These are phyloP conservation scores for Forsythia suspensa DNA, from an alignment of 257 asterid genomes.

Conservation along the genomic window DNA sequence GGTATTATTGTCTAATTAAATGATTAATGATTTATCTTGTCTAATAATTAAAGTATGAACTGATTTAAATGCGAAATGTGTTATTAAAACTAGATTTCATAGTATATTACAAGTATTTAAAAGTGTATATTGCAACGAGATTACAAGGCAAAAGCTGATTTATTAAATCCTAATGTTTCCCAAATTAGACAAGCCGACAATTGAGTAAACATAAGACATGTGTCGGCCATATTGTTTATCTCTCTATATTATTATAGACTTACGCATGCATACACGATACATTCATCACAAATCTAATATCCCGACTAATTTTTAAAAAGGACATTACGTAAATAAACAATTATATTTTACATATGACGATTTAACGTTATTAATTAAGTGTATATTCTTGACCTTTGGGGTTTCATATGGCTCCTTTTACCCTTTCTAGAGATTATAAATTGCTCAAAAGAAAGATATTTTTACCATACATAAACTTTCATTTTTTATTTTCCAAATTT, in stretches of 20 bases:
- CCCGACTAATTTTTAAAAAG: slow-evolving; percentile 2
- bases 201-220: slow-evolving; percentile 20
- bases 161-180: background rate
- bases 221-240: slow-evolving; percentile 24
- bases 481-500: too few relatives aligned
- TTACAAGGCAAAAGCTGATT: too few relatives aligned
- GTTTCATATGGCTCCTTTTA: slow-evolving; percentile 6
- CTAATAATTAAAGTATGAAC: too few relatives aligned
- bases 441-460: background rate
- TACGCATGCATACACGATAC: slow-evolving; percentile 24
- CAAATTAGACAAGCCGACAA: slow-evolving; percentile 24
- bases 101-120: too few relatives aligned
- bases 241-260: slow-evolving; percentile 5
- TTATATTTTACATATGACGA: background rate
- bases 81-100: too few relatives aligned
- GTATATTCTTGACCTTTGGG: slow-evolving; percentile 9
- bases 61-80: too few relatives aligned
- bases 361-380: background rate
- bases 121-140: too few relatives aligned
- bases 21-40: too few relatives aligned
- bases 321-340: background rate
- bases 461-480: too few relatives aligned
- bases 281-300: slow-evolving; percentile 8
- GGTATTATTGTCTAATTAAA: too few relatives aligned
- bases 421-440: background rate